phyloP scores from a whole-genome alignment of 139 green algal genomes.

The Chlorella sorokiniana region DNA sequence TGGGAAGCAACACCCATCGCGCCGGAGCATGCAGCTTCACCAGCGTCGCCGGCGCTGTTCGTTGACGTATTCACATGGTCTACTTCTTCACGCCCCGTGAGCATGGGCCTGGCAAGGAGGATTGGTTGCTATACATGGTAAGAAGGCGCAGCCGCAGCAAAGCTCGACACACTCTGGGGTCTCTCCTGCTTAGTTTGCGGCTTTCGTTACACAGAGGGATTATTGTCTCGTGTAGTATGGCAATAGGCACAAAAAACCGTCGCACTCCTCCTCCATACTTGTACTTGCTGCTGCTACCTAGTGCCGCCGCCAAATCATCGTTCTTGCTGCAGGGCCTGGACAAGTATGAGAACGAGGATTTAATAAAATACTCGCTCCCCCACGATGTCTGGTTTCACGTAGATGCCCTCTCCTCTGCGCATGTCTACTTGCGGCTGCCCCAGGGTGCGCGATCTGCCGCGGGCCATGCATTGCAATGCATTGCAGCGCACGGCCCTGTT shows the following conservation, averaged over 20 bases:
- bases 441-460: slow-evolving; percentile 38
- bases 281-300: background rate
- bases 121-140: slow-evolving; percentile 92
- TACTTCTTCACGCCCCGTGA: slow-evolving; percentile 83
- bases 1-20: background rate
- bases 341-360: slow-evolving; percentile 97
- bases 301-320: background rate
- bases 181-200: no score
- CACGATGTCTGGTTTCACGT: slow-evolving; percentile 95
- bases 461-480: background rate
- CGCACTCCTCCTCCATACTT: background rate
- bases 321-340: slow-evolving; percentile 59
- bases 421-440: slow-evolving; percentile 94
- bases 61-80: slow-evolving; percentile 69
- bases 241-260: no score
- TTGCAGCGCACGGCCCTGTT: background rate
- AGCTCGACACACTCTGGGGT: no score
- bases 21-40: background rate
- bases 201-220: no score
- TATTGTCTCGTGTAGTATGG: no score
- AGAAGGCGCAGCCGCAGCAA: slow-evolving; percentile 40
- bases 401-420: slow-evolving; percentile 91
- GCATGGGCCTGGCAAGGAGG: slow-evolving; percentile 61
- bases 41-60: background rate
- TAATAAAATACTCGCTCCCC: slow-evolving; percentile 42